Percentiles rank a stretch among this genome's conserved stretches.
These are phyloP conservation scores for Emmonsia crescens DNA, from an alignment of 2,329 filamentous ascomycete species.

Conservation along the genomic window DNA sequence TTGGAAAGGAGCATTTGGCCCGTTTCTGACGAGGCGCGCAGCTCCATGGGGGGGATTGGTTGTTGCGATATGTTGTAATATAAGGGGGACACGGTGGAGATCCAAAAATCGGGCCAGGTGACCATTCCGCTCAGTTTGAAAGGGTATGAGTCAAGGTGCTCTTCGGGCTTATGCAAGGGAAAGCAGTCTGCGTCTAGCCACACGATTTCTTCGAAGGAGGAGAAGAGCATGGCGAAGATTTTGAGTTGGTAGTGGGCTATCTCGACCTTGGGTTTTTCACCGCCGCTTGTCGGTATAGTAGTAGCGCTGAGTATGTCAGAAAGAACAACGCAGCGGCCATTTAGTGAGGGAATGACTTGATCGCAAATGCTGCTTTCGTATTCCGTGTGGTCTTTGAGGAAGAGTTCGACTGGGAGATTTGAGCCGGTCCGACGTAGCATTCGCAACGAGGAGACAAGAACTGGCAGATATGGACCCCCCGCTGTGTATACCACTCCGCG, in stretches of 20 bases:
- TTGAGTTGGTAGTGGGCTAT: slow-evolving; percentile 45
- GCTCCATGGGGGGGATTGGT: slow-evolving; percentile 14
- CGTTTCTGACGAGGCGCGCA: slow-evolving; percentile 29
- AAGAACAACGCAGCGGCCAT: slow-evolving; percentile 20
- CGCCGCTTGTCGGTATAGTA: not conserved
- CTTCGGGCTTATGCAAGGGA: slow-evolving; percentile 37
- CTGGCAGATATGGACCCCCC: slow-evolving; percentile 25
- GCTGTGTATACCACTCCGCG: slow-evolving; percentile 30
- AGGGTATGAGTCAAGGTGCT: slow-evolving; percentile 41
- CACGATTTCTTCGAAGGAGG: slow-evolving; percentile 48
- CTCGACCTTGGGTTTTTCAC: slow-evolving; percentile 16
- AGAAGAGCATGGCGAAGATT: slow-evolving; percentile 46
- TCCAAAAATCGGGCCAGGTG: slow-evolving; percentile 45
- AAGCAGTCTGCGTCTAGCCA: slow-evolving; percentile 50
- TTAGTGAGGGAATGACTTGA: slow-evolving; percentile 20
- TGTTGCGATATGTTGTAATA: slow-evolving; percentile 30
- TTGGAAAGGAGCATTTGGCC: slow-evolving; percentile 39
- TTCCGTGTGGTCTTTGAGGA: slow-evolving; percentile 18
- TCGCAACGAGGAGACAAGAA: slow-evolving; percentile 21
- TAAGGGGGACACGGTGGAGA: slow-evolving; percentile 26
- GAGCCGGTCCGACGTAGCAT: slow-evolving; percentile 26
- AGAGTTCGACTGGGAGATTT: slow-evolving; percentile 28
- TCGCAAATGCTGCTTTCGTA: slow-evolving; percentile 23
- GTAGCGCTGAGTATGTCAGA: slow-evolving; percentile 5
- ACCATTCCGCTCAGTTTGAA: slow-evolving; percentile 44